Percentiles rank a stretch among this genome's conserved stretches.
Conservation (phyloP, 202 grass and related monocot species). For the Elaeis oleifera region DNA sequence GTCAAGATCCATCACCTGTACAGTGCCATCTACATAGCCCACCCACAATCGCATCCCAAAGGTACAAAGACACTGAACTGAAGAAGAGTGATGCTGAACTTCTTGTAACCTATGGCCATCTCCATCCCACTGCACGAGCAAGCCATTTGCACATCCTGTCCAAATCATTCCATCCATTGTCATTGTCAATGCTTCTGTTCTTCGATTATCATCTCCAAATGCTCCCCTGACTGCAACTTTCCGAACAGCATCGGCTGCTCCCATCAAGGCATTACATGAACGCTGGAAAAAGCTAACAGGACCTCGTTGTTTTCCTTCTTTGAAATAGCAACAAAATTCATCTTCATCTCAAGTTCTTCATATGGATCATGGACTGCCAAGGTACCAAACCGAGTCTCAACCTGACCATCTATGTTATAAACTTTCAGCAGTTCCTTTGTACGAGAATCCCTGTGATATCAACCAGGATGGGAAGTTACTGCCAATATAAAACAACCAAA, state of each 20-base stretch:
- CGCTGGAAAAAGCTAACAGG: slow-evolving; percentile 81
- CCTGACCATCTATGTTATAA: slow-evolving; percentile 70
- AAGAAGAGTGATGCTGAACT: slow-evolving; percentile 61
- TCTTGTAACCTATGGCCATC: slow-evolving; percentile 63
- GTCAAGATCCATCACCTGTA: slow-evolving; percentile 66
- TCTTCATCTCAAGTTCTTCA: slow-evolving; percentile 37
- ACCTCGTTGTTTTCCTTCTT: slow-evolving; percentile 57
- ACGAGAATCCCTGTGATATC: slow-evolving; percentile 57
- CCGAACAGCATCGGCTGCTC: slow-evolving; percentile 82
- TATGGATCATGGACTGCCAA: slow-evolving; percentile 37
- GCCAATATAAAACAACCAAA: too few relatives aligned
- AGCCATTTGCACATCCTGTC: slow-evolving; percentile 87
- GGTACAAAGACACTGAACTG: slow-evolving; percentile 53
- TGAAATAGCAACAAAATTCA: slow-evolving; percentile 34
- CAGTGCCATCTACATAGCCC: slow-evolving; percentile 66
- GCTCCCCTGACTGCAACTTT: slow-evolving; percentile 77
- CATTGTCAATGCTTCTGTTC: slow-evolving; percentile 70
- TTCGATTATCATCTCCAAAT: slow-evolving; percentile 77
- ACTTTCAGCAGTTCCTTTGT: slow-evolving; percentile 86
- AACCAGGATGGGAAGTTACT: too few relatives aligned
- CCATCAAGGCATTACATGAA: slow-evolving; percentile 81
- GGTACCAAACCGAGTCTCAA: slow-evolving; percentile 47
- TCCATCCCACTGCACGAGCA: slow-evolving; percentile 60
- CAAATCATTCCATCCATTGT: slow-evolving; percentile 76
- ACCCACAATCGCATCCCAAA: slow-evolving; percentile 83